Conservation (phyloP, 2,329 filamentous ascomycete genomes). For the Nigrograna mackinnonii region DNA sequence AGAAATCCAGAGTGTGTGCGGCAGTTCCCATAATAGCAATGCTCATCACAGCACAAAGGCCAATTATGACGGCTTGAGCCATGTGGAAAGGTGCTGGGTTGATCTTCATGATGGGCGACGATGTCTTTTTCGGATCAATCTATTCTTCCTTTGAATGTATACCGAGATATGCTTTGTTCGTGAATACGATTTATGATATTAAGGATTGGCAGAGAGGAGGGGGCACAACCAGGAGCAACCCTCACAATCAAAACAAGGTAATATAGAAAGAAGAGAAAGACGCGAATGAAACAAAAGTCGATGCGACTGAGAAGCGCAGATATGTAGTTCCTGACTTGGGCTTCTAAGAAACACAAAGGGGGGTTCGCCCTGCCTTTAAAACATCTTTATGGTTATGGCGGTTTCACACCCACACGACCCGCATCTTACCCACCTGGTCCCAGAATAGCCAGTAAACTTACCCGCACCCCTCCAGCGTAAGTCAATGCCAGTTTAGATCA, state of each 20-base stretch:
- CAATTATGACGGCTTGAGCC: slow-evolving; percentile 36
- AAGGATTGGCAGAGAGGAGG: slow-evolving; percentile 10
- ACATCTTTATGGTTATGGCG: slow-evolving; percentile 28
- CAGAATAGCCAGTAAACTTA: slow-evolving; percentile 2
- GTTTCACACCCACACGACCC: slow-evolving; percentile 26
- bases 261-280: slow-evolving; percentile 18
- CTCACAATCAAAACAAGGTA: slow-evolving; percentile 10
- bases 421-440: slow-evolving; percentile 2
- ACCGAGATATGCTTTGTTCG: not conserved
- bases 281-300: slow-evolving; percentile 17
- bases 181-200: not conserved
- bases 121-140: slow-evolving; percentile 7
- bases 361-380: slow-evolving; percentile 36
- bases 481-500: not conserved
- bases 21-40: slow-evolving; percentile 48
- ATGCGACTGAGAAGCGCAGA: slow-evolving; percentile 6
- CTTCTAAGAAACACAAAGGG: slow-evolving; percentile 19
- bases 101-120: slow-evolving; percentile 33
- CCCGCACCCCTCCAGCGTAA: slow-evolving; percentile 7
- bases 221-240: slow-evolving; percentile 36
- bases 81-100: slow-evolving; percentile 40
- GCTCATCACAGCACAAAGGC: slow-evolving; percentile 43
- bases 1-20: slow-evolving; percentile 47
- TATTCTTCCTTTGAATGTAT: slow-evolving; percentile 1
- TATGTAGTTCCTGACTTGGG: slow-evolving; percentile 15